These are phyloP conservation scores for Toxicodendron radicans DNA, from an alignment of 345 rosid species.

Conservation along the genomic window DNA sequence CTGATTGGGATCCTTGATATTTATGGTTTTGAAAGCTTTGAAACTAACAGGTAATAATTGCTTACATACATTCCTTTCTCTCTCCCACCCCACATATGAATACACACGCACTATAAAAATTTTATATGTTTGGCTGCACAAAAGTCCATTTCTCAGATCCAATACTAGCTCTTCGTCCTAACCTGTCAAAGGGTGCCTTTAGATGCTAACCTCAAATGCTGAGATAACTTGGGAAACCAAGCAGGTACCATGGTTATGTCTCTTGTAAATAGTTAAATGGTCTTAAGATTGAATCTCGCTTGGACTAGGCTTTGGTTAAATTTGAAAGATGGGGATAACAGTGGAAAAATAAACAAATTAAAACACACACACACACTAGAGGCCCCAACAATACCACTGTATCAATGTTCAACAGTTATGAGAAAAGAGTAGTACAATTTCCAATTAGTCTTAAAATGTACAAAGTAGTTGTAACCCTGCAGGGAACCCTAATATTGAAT, in stretches of 20 bases:
- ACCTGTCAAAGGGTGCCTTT: not conserved
- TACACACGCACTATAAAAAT: too few relatives aligned
- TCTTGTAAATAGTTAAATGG: not conserved
- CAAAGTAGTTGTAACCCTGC: not conserved
- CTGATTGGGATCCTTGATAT: slow-evolving; percentile 89
- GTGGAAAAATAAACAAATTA: not conserved
- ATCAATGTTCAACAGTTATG: too few relatives aligned
- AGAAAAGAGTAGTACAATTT: too few relatives aligned
- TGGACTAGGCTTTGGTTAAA: not conserved
- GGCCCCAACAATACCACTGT: not conserved
- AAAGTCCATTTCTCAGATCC: not conserved
- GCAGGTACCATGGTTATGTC: not conserved
- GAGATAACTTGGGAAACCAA: slow-evolving; percentile 1
- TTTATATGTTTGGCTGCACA: not conserved
- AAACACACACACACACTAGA: not conserved
- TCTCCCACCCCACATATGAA: not conserved
- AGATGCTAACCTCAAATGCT: not conserved
- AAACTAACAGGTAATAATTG: slow-evolving; percentile 66
- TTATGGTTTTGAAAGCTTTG: slow-evolving; percentile 93
- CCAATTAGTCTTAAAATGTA: not conserved
- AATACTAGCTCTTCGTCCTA: not conserved
- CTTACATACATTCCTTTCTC: not conserved
- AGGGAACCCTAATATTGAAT: not conserved
- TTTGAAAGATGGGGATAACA: not conserved
- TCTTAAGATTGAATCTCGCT: not conserved